A percentile compares a stretch with the other conserved stretches of the same genome.
Conservation (phyloP, 2,329 filamentous ascomycete species). For the Diatrype stigma region DNA sequence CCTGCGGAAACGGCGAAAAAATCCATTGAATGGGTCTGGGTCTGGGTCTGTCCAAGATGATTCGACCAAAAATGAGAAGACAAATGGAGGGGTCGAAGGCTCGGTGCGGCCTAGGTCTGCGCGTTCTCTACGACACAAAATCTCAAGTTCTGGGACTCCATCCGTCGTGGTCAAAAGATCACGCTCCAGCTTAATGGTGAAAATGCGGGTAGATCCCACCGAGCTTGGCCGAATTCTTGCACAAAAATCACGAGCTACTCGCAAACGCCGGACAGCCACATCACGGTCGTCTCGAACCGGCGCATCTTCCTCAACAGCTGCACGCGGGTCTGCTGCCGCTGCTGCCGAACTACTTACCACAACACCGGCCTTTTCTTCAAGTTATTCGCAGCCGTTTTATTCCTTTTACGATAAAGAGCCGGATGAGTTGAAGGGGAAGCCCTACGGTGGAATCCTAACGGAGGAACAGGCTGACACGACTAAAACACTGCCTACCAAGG, state of each 20-base stretch:
- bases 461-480: constrained; percentile 89
- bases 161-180: constrained; percentile 40
- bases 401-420: constrained; percentile 85
- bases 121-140: constrained; percentile 57
- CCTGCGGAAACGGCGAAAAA: constrained; percentile 51
- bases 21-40: constrained; percentile 39
- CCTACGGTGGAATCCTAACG: constrained; percentile 88
- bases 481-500: constrained; percentile 74
- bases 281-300: constrained; percentile 30
- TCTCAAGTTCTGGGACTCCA: constrained; percentile 31
- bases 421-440: constrained; percentile 86
- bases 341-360: constrained; percentile 41
- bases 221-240: constrained; percentile 59
- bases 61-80: constrained; percentile 31
- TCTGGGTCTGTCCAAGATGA: constrained; percentile 34
- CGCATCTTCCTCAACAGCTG: constrained; percentile 5
- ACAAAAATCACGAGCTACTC: constrained; percentile 54
- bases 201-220: constrained; percentile 52
- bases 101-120: constrained; percentile 39
- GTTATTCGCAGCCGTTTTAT: constrained; percentile 76
- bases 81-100: constrained; percentile 29
- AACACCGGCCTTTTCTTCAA: constrained; percentile 53
- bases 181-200: constrained; percentile 48
- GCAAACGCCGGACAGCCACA: constrained; percentile 40
- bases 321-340: constrained; percentile 24